Evolutionary conservation across 2,329 filamentous ascomycete species (phyloP).

Genomic region (Beauveria sp.): DNA sequence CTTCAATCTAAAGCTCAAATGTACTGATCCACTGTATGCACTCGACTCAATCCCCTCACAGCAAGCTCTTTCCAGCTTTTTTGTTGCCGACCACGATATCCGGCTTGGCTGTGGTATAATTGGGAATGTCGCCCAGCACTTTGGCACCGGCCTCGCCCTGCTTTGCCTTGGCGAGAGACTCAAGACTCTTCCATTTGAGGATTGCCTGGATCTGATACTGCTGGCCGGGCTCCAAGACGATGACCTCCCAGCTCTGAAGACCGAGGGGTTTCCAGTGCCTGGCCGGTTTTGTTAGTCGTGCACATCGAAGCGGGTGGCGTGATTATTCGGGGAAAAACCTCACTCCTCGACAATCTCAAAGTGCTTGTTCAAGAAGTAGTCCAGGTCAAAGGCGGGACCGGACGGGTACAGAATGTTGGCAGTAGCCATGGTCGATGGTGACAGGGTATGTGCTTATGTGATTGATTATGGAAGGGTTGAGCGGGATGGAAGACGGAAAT

Average conservation of each 20-base stretch:
- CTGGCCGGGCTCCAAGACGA: neutral
- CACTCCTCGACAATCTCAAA: constrained; percentile 34
- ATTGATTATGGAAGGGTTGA: neutral
- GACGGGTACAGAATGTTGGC: constrained; percentile 32
- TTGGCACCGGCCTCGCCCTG: neutral
- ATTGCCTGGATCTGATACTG: constrained; percentile 13
- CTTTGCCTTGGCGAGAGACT: neutral
- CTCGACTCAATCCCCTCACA: neutral
- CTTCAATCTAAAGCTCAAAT: no score
- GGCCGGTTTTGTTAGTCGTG: neutral
- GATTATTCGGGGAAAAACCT: neutral
- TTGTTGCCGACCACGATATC: neutral
- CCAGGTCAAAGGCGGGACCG: constrained; percentile 36
- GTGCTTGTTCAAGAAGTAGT: constrained; percentile 40
- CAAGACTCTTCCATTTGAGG: constrained; percentile 4
- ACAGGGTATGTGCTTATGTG: neutral
- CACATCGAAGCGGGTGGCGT: neutral
- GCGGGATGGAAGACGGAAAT: neutral
- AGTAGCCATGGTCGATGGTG: constrained; percentile 7
- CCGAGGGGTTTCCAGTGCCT: constrained; percentile 10
- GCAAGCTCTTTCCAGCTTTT: neutral
- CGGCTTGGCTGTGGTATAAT: constrained; percentile 11
- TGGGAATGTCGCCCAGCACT: constrained; percentile 11
- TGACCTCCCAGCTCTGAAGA: constrained; percentile 17
- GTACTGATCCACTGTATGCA: no score